These are phyloP conservation scores for Trichoderma arundinaceum DNA, from an alignment of 2,329 filamentous ascomycete species.

Conservation along the genomic window DNA sequence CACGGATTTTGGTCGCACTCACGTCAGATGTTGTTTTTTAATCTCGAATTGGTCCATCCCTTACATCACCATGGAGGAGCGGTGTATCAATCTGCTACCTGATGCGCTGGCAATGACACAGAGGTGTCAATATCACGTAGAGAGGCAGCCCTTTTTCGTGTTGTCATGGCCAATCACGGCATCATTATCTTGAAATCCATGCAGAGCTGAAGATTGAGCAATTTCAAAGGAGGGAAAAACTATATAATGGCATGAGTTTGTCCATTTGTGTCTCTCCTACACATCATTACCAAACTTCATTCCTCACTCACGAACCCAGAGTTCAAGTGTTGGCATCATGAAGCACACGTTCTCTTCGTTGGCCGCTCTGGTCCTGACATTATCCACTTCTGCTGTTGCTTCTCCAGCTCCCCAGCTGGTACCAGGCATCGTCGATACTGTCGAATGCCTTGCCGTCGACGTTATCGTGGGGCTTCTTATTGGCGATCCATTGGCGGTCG, in stretches of 20 bases:
- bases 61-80: neutral
- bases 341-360: slow-evolving; percentile 1
- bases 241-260: neutral
- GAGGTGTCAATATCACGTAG: neutral
- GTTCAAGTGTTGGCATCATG: slow-evolving; percentile 14
- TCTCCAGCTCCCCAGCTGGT: slow-evolving; percentile 19
- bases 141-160: neutral
- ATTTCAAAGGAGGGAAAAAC: neutral
- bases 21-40: neutral
- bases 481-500: slow-evolving; percentile 3
- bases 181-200: neutral
- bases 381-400: neutral
- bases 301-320: neutral
- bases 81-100: neutral
- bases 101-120: neutral
- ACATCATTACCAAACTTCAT: neutral
- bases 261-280: neutral
- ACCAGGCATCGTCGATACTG: neutral
- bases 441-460: neutral
- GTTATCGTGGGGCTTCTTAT: slow-evolving; percentile 3
- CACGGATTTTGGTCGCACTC: neutral
- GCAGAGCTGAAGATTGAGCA: neutral
- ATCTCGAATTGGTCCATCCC: neutral
- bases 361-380: slow-evolving; percentile 4
- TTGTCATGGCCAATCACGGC: neutral